phyloP scores from a whole-genome alignment of 352 stramenopile species.

The Phytopythium montanum region DNA sequence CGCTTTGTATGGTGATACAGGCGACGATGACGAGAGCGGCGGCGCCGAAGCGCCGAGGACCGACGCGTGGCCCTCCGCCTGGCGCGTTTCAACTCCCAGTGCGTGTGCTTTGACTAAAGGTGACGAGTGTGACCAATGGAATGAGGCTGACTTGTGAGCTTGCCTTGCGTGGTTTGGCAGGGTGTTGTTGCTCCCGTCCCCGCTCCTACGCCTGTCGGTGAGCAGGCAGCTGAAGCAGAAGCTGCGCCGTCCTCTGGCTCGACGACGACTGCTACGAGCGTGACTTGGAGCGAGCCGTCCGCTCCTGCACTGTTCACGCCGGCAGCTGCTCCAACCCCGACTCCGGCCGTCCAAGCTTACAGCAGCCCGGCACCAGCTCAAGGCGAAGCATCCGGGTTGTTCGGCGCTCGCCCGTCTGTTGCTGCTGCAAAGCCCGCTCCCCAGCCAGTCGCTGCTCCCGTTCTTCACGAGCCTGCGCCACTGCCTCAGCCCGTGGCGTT shows the following conservation, averaged over 20 bases:
- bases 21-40: conserved; percentile 73
- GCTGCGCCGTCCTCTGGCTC: background rate
- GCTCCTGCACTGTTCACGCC: background rate
- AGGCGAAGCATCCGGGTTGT: background rate
- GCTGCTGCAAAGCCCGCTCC: background rate
- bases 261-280: background rate
- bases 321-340: background rate
- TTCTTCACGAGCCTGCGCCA: conserved; percentile 1
- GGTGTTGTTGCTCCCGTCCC: conserved; percentile 3
- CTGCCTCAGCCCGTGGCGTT: conserved; percentile 5
- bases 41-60: conserved; percentile 74
- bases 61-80: conserved; percentile 45
- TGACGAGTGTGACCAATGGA: background rate
- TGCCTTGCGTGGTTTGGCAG: background rate
- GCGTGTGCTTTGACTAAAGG: background rate
- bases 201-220: background rate
- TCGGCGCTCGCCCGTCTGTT: conserved; percentile 1
- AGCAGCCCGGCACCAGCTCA: conserved; percentile 5
- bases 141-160: background rate
- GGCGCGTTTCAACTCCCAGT: conserved; percentile 63
- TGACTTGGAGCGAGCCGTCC: background rate
- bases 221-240: background rate
- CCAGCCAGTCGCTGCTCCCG: background rate
- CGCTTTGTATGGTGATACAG: conserved; percentile 17
- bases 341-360: background rate